Conservation (phyloP, 2,329 filamentous ascomycete genomes). For the Endoconidiophora laricicola region DNA sequence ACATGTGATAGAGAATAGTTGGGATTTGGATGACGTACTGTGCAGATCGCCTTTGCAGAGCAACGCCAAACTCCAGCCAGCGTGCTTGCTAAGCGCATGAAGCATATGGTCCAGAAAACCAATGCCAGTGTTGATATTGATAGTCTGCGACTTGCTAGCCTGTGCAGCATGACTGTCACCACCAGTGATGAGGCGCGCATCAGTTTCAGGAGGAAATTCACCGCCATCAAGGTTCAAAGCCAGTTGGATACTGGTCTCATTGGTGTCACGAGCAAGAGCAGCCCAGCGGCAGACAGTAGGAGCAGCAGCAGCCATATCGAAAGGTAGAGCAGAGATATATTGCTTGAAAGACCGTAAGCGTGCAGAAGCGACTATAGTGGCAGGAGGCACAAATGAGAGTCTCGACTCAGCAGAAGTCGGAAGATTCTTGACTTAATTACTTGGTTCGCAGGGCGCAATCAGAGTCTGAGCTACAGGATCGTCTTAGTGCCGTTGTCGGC, state of each 20-base stretch:
- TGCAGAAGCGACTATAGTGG: background rate
- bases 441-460: background rate
- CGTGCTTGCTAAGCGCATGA: constrained; percentile 88
- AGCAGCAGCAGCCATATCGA: background rate
- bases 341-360: background rate
- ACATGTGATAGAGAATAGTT: constrained; percentile 1
- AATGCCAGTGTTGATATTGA: constrained; percentile 81
- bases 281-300: constrained; percentile 42
- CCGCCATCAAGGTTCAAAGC: constrained; percentile 90
- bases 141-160: constrained; percentile 66
- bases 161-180: constrained; percentile 64
- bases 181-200: constrained; percentile 32
- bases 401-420: no score
- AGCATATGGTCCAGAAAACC: constrained; percentile 99
- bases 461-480: background rate
- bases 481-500: constrained; percentile 7
- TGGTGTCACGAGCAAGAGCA: constrained; percentile 73
- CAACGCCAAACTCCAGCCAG: constrained; percentile 78
- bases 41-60: constrained; percentile 78
- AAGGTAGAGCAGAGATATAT: background rate
- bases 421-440: background rate
- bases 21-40: constrained; percentile 39
- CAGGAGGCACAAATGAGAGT: no score
- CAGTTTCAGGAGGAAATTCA: constrained; percentile 48
- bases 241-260: constrained; percentile 93